Evolutionary conservation across 1,284 basidiomycete genomes (phyloP).

Genomic region (Ustilago loliicola): DNA sequence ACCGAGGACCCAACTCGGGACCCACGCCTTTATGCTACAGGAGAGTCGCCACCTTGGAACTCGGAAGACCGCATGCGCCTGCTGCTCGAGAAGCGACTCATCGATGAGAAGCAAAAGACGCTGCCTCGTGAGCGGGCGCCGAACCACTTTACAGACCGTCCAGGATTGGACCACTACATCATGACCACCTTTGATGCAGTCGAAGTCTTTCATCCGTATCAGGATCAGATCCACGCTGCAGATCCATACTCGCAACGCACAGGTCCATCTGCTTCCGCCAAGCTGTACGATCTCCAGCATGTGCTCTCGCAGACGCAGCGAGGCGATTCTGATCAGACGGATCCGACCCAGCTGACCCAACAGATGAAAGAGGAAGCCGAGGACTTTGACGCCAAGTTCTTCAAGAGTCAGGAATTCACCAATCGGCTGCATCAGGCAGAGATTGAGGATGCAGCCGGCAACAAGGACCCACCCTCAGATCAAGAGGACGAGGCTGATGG

Average conservation of each 20-base stretch:
- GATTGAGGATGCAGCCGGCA: conserved; percentile 45
- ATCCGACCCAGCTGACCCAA: conserved; percentile 47
- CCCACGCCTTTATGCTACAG: conserved; percentile 38
- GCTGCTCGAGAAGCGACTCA: conserved; percentile 61
- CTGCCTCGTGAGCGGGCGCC: conserved; percentile 38
- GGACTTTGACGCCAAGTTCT: conserved; percentile 67
- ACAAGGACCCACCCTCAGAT: conserved; percentile 32
- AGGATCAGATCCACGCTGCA: conserved; percentile 45
- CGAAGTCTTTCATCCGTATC: conserved; percentile 58
- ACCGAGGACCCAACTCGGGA: conserved; percentile 51
- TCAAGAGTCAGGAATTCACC: conserved; percentile 67
- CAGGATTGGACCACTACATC: conserved; percentile 77
- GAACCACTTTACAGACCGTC: conserved; percentile 46
- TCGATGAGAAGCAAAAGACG: conserved; percentile 72
- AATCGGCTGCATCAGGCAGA: conserved; percentile 55
- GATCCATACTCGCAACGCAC: conserved; percentile 51
- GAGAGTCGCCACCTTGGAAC: conserved; percentile 62
- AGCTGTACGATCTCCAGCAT: conserved; percentile 56
- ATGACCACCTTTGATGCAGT: conserved; percentile 90
- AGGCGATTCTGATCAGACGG: conserved; percentile 47
- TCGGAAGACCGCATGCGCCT: conserved; percentile 69
- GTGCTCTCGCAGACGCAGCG: conserved; percentile 55
- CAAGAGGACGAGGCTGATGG: conserved; percentile 29
- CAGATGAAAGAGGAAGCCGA: conserved; percentile 37
- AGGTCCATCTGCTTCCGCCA: conserved; percentile 40